Base-by-base conservation (phyloP, 768 basidiomycete genomes). In the Galerina marginata region DNA sequence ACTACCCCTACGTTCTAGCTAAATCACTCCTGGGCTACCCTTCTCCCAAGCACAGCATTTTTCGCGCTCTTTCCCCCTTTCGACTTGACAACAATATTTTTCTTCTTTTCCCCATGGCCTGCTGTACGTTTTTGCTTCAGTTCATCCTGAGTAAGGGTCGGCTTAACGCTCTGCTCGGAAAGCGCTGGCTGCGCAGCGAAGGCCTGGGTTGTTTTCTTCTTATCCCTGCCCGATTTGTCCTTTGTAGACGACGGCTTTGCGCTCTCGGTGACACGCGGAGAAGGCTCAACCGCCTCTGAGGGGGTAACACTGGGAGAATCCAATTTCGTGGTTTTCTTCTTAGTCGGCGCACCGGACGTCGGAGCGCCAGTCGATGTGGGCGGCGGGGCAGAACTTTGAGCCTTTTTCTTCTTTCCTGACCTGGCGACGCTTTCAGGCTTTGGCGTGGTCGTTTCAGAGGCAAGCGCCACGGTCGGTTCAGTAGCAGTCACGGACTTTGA, bases 91-190 rank as follows among this genome's bases (percentile, higher is more conserved):
- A 78, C 47, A 52, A 77, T 74, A 53, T 75, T 80, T 72, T 87
- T 89, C 75, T 90, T 90, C 77, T 83, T 87, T 71, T 83, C 83
- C 2, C 78, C 78, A 48, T 75, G 71, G 38, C 70, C 75, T 1
- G 68, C 72, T 20, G 71, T 71, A 55, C 79, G 77, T 69, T 88
- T 88, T 69, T 80, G 77, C 74, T 87, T 87, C 63, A 83, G 65
- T 61, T 85, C 85, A 15, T 80, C 77, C 48, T 69, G 76, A 7
- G 74, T 78, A 52, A 82, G 46, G 11, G 72, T 57, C 3, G 67
- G 52, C 11, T 65, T 62, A 11, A 62, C 57, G 44, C 50, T 58
- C 55, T 65, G 67, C 38, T 67, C 65, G 58, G 61, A 39, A 9
- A 62, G 29, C 12, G 66, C 44, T 15, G 66, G 26, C 14, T 60